phyloP scores from a whole-genome alignment of 345 rosid genomes.

The Lumnitzera littorea region DNA sequence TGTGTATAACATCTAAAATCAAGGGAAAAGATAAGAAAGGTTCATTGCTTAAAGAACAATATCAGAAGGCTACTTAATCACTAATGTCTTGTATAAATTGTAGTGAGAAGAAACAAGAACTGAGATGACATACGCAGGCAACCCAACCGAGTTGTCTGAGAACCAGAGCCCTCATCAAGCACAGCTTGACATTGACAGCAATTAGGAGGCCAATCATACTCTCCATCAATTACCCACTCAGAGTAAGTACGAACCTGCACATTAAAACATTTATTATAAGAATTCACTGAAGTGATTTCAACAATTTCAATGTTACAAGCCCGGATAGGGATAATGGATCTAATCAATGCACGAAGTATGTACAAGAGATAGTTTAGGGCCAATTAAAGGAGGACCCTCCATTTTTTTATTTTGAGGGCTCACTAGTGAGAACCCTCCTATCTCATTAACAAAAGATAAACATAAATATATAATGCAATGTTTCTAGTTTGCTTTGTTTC shows the following conservation, averaged over 20 bases:
- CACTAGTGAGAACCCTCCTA: too few relatives aligned
- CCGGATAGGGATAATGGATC: not conserved
- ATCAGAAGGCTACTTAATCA: not conserved
- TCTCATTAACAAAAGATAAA: too few relatives aligned
- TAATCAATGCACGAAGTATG: not conserved
- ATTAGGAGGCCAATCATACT: slow-evolving; percentile 89
- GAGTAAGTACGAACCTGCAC: slow-evolving; percentile 88
- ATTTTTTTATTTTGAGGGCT: too few relatives aligned
- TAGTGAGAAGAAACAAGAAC: slow-evolving; percentile 1
- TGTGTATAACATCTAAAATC: slow-evolving; percentile 72
- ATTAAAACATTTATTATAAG: slow-evolving; percentile 2
- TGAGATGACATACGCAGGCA: slow-evolving; percentile 78
- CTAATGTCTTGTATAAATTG: not conserved
- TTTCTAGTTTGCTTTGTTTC: too few relatives aligned
- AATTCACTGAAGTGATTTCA: not conserved
- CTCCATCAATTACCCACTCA: slow-evolving; percentile 99
- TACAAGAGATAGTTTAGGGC: too few relatives aligned
- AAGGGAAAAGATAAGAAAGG: slow-evolving; percentile 16
- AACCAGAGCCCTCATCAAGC: slow-evolving; percentile 60
- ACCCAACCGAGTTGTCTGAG: slow-evolving; percentile 85
- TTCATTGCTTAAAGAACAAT: slow-evolving; percentile 6
- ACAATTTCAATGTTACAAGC: not conserved
- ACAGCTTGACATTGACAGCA: slow-evolving; percentile 77
- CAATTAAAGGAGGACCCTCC: too few relatives aligned
- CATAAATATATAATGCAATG: too few relatives aligned